These are phyloP conservation scores for Ichthyophthirius multifiliis DNA, from an alignment of 169 alveolate species.

Conservation along the genomic window DNA sequence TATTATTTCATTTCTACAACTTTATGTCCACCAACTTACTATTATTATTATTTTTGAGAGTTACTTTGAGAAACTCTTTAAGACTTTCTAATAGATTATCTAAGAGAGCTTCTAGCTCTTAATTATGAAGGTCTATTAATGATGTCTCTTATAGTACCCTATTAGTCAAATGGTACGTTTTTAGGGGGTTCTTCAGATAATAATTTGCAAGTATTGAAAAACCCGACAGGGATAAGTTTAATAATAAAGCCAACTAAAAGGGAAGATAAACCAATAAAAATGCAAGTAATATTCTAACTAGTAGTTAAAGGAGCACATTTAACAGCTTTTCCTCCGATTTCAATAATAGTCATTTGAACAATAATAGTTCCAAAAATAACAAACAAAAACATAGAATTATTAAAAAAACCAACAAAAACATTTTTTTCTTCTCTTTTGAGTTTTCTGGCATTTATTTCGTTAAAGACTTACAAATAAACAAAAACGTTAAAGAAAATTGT, in stretches of 20 bases:
- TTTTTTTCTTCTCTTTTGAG: constrained; percentile 67
- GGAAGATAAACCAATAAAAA: constrained; percentile 54
- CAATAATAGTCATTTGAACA: constrained; percentile 66
- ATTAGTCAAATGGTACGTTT: background rate
- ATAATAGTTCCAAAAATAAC: constrained; percentile 54
- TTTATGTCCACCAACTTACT: background rate
- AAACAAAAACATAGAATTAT: constrained; percentile 65
- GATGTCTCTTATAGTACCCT: background rate
- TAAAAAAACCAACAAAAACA: constrained; percentile 73
- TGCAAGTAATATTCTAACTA: constrained; percentile 60
- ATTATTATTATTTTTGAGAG: no score
- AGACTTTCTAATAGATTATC: background rate
- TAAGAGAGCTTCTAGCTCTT: background rate
- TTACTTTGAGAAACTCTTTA: background rate
- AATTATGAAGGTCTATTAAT: background rate
- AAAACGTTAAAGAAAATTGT: constrained; percentile 74
- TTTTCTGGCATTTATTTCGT: constrained; percentile 82
- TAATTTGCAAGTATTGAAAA: background rate
- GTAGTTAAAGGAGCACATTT: constrained; percentile 54
- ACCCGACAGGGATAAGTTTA: constrained; percentile 29
- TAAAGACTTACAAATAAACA: constrained; percentile 79
- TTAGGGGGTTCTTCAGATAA: background rate
- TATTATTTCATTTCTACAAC: background rate
- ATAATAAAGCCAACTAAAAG: constrained; percentile 35
- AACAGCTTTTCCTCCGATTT: constrained; percentile 72